Percentiles rank a stretch among this genome's conserved stretches.
phyloP scores from a whole-genome alignment of 2,329 filamentous ascomycete genomes.

The Diaporthe vexans region DNA sequence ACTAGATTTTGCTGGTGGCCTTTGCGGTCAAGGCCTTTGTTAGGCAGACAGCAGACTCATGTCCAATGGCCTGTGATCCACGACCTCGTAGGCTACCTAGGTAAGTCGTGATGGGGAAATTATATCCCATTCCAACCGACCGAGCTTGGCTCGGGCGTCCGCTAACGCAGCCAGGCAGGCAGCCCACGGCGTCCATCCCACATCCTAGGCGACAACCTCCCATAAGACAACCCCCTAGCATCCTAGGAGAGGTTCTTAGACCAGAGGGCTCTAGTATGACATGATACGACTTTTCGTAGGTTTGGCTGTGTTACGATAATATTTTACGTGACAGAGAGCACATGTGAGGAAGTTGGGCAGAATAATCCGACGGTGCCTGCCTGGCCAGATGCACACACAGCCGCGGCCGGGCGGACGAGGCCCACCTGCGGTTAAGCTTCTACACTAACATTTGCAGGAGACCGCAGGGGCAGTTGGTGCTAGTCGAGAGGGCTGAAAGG shows the following conservation, averaged over 20 bases:
- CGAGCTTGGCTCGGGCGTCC: no score
- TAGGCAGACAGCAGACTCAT: not conserved
- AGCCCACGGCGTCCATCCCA: no score
- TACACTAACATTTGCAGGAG: not conserved
- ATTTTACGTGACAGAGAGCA: not conserved
- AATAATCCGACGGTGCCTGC: not conserved
- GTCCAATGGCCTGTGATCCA: not conserved
- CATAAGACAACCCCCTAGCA: no score
- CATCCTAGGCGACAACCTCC: no score
- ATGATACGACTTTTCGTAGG: no score
- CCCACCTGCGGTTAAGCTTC: no score
- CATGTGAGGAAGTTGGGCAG: not conserved
- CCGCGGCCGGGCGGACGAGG: not conserved
- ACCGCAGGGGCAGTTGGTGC: not conserved
- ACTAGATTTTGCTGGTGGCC: not conserved
- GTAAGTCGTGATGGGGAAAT: not conserved
- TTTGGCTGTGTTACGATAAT: no score
- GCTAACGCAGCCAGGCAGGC: no score
- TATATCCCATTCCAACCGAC: not conserved
- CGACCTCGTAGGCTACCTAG: no score
- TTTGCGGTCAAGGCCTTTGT: not conserved
- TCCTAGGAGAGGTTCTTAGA: no score
- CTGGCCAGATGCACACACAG: conserved; percentile 9
- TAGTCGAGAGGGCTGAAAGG: conserved; percentile 11
- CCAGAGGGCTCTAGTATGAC: no score